A percentile compares a stretch with the other conserved stretches of the same genome.
Conservation (phyloP, 1,284 basidiomycete genomes). For the Blastosporella zonata region DNA sequence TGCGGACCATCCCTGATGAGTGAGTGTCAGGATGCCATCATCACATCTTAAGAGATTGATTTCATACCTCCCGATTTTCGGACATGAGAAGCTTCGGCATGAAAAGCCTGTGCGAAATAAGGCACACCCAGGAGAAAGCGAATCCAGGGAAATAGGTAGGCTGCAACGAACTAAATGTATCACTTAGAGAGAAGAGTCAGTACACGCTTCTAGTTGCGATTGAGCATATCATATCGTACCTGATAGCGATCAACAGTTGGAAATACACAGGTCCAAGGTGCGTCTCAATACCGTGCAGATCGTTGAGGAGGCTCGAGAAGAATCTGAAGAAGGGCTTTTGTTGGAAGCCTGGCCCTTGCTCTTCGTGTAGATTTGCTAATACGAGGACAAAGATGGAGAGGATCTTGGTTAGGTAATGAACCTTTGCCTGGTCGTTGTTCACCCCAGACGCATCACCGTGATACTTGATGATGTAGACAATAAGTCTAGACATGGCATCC, state of each 20-base stretch:
- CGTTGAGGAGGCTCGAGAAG: slow-evolving; percentile 95
- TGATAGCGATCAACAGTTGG: slow-evolving; percentile 85
- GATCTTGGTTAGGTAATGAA: slow-evolving; percentile 97
- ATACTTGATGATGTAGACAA: slow-evolving; percentile 99
- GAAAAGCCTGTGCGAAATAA: slow-evolving; percentile 95
- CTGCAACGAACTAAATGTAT: slow-evolving; percentile 94
- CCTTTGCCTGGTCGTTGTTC: slow-evolving; percentile 92
- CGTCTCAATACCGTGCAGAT: slow-evolving; percentile 82
- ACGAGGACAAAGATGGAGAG: slow-evolving; percentile 96
- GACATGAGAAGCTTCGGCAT: slow-evolving; percentile 92
- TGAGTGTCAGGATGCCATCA: no score
- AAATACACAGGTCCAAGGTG: slow-evolving; percentile 86
- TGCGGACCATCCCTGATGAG: slow-evolving; percentile 82
- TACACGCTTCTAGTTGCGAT: slow-evolving; percentile 4
- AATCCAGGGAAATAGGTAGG: slow-evolving; percentile 98
- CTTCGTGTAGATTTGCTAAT: slow-evolving; percentile 93
- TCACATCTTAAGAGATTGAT: no score
- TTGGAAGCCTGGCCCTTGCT: slow-evolving; percentile 87
- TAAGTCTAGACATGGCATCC: slow-evolving; percentile 93
- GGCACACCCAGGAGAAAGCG: slow-evolving; percentile 96
- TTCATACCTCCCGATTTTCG: slow-evolving; percentile 74
- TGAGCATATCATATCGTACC: slow-evolving; percentile 42
- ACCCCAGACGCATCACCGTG: slow-evolving; percentile 89
- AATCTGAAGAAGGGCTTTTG: slow-evolving; percentile 99
- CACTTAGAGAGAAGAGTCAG: slow-evolving; percentile 46